Evolutionary conservation across 495 filamentous ascomycete genomes (phyloP), one percentile per base, ranked within the genome.

Genomic region (Hypoxylon crocopeplum): DNA sequence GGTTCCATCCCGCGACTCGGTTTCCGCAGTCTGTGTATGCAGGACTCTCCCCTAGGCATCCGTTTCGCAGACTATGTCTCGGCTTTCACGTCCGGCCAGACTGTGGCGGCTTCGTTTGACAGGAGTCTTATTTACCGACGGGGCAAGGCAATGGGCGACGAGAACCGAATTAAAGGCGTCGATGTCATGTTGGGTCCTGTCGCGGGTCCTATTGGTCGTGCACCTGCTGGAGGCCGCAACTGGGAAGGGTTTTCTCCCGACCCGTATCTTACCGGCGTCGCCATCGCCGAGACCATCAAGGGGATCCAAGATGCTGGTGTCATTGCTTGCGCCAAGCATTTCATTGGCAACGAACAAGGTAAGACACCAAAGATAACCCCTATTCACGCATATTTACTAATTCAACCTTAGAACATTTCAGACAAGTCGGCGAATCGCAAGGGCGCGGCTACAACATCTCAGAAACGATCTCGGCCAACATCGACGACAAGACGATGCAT

Each of bases 401-500:
- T 15, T 12, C 12, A 13, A 33, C 7, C 36, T 5, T 38, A 72
- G 91, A 95, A 64, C 86, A 96, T 71, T 96, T 95, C 79, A 88
- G 94, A 52, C 88, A 94, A 69, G 70, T 72, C 0, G 71, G 76
- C n/a, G 88, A 92, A 68, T 81, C 85, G 2, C 69, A 69, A 37
- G 79, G 75, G 12, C 88, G 83, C 56, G 86, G 86, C 2, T 87
- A 80, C 68, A 80, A 87, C 56, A 87, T 91, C 49, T 71, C 64
- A 19, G 83, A 93, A 47, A 75, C 79, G 20, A 41, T 87, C 4
- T 94, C 90, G 67, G 85, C 87, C 12, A 98, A 97, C 69, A 76
- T 97, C 12, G 94, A 97, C 69, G 94, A 98, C 74, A 87, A 84
- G 70, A 95, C 93, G 2, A 84, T 98, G 84, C 94, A 98, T 72